phyloP scores from a whole-genome alignment of 495 filamentous ascomycete species.

The Neurospora cerealis region DNA sequence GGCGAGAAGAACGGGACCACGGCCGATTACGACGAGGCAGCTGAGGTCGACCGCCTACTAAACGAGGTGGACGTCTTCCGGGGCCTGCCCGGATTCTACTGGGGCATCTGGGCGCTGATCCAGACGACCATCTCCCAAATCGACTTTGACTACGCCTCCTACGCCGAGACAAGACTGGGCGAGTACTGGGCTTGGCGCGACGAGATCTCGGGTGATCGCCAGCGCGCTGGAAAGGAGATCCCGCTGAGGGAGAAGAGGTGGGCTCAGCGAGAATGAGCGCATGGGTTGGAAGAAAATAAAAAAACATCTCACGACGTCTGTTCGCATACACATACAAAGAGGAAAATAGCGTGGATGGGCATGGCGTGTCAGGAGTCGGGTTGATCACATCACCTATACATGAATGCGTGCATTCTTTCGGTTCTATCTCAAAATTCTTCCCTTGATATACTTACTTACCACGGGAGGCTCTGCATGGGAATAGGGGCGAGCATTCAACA shows the following conservation, averaged over 20 bases:
- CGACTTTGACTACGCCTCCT: conserved; percentile 92
- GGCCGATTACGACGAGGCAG: conserved; percentile 40
- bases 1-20: conserved; percentile 23
- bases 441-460: neutral
- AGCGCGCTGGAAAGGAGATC: conserved; percentile 46
- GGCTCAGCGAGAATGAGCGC: conserved; percentile 46
- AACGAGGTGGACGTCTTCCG: conserved; percentile 79
- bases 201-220: conserved; percentile 53
- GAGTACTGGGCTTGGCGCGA: conserved; percentile 96
- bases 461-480: conserved; percentile 6
- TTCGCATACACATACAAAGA: neutral
- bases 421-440: neutral
- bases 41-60: conserved; percentile 51
- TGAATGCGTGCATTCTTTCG: neutral
- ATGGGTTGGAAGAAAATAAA: neutral
- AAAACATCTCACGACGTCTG: neutral
- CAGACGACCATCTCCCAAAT: conserved; percentile 93
- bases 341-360: neutral
- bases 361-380: neutral
- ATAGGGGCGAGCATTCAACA: conserved; percentile 19
- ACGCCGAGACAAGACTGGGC: conserved; percentile 76
- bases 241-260: conserved; percentile 74
- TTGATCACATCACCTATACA: neutral
- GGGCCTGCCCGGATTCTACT: conserved; percentile 78
- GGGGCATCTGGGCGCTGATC: conserved; percentile 95